Evolutionary conservation across 345 rosid genomes (phyloP), one percentile per base, ranked within the genome.

Genomic region (Laguncularia racemosa): DNA sequence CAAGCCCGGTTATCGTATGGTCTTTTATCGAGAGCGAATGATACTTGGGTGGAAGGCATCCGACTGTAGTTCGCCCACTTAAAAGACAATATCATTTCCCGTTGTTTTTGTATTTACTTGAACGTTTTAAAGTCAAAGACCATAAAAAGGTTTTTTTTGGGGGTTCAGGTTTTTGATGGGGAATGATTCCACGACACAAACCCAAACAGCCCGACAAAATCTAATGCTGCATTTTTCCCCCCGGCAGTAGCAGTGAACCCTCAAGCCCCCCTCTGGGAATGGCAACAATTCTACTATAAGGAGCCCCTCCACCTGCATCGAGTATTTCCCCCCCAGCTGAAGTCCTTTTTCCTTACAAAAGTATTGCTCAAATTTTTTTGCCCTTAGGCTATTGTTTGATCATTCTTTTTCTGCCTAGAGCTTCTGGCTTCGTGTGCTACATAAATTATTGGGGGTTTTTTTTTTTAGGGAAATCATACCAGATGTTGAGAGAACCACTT

Each of bases 31-130:
- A 2, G 92, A 84, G 71, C 83, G 67, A 59, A 73, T 76, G 48
- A 52, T 78, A n/a, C 72, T 90, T 40, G 95, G 93, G 8, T 90
- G 97, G 97, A 80, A 59, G 72, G 72, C 56, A 75, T 78, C 97
- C 33, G 46, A 84, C 59, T 90, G 97, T 89, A 82, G 95, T 73
- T 12, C 28, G 16, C 15, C 14, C 18, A 40, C 16, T 12, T 4
- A 7, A 17, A n/a, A 8, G 14, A 14, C 16, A 20, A 43, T 44
- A 19, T 49, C 2, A 17, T 16, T 46, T 26, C 3, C 0, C 17
- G 4, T 7, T 20, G 2, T 50, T n/a, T 8, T 17, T 4, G 53
- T n/a, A n/a, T 12, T 50, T 18, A 18, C 20, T 50, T 17, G 3
- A 15, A 50, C 17, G 2, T n/a, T 17, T 50, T 13, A 12, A 14